A percentile compares a stretch with the other conserved stretches of the same genome.
Evolutionary conservation across 768 basidiomycete species (phyloP).

Genomic region (Termitomyces sp.): DNA sequence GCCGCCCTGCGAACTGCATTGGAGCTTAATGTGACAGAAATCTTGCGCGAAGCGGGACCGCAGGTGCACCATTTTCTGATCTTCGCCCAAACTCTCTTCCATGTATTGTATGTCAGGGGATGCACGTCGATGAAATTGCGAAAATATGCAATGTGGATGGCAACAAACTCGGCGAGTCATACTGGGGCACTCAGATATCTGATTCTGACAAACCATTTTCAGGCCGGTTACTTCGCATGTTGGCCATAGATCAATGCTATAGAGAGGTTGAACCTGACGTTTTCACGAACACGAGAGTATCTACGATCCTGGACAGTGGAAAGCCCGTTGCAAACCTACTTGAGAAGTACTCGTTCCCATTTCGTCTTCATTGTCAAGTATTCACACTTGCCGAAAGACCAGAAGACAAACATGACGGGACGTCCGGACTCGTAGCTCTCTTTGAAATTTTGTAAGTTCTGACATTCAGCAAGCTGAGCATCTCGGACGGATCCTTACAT

Average conservation of each 20-base stretch:
- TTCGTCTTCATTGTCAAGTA: not conserved
- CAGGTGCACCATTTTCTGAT: too few relatives aligned
- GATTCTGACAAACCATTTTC: not conserved
- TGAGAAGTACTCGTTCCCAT: conserved; percentile 11
- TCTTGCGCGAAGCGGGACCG: too few relatives aligned
- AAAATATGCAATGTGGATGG: not conserved
- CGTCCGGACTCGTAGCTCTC: conserved; percentile 27
- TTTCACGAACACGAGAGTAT: conserved; percentile 35
- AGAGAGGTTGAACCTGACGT: conserved; percentile 36
- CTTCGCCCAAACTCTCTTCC: too few relatives aligned
- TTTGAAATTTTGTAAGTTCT: conserved; percentile 22
- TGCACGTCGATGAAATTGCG: too few relatives aligned
- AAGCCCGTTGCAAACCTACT: conserved; percentile 28
- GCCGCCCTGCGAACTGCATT: too few relatives aligned
- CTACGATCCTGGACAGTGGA: conserved; percentile 29
- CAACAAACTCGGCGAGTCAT: conserved; percentile 32
- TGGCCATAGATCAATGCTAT: conserved; percentile 35
- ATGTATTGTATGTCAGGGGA: too few relatives aligned
- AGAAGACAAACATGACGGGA: conserved; percentile 27
- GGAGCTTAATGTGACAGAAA: too few relatives aligned
- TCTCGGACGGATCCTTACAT: too few relatives aligned
- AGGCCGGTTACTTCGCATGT: conserved; percentile 28
- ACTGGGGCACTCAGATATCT: not conserved
- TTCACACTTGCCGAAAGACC: conserved; percentile 17
- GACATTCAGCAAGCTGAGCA: too few relatives aligned